These are phyloP conservation scores for Metschnikowia hibisci DNA, from an alignment of 805 yeast species.

Conservation along the genomic window DNA sequence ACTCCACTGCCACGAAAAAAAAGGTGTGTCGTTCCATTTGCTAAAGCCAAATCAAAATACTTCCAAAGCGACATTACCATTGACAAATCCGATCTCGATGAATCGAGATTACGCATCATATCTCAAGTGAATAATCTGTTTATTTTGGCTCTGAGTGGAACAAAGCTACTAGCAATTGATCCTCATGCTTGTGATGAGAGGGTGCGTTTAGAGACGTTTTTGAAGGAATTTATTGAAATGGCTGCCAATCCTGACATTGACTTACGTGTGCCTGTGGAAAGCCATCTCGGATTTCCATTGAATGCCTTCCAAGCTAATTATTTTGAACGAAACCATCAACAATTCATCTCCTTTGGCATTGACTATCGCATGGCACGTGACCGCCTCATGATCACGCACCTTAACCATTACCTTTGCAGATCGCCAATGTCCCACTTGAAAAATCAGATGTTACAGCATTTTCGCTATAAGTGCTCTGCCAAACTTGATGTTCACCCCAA, in stretches of 20 bases:
- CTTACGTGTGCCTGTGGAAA: conserved; percentile 12
- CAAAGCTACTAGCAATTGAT: conserved; percentile 47
- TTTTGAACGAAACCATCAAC: conserved; percentile 23
- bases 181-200: conserved; percentile 89
- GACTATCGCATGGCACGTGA: conserved; percentile 11
- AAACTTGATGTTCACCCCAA: not conserved
- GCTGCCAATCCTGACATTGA: conserved; percentile 19
- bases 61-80: not conserved
- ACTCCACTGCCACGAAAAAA: not conserved
- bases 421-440: not conserved
- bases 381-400: conserved; percentile 30
- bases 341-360: conserved; percentile 46
- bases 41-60: not conserved
- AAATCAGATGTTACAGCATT: not conserved
- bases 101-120: conserved; percentile 27
- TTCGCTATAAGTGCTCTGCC: not conserved
- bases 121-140: conserved; percentile 65
- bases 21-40: not conserved
- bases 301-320: conserved; percentile 26
- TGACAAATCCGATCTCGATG: not conserved
- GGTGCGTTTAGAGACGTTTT: conserved; percentile 50
- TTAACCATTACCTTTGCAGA: conserved; percentile 40
- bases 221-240: conserved; percentile 33
- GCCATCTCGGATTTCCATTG: conserved; percentile 18
- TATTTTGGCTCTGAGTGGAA: conserved; percentile 38